These are phyloP conservation scores for Heteromeles arbutifolia DNA, from an alignment of 306 rosid species.

Conservation along the genomic window DNA sequence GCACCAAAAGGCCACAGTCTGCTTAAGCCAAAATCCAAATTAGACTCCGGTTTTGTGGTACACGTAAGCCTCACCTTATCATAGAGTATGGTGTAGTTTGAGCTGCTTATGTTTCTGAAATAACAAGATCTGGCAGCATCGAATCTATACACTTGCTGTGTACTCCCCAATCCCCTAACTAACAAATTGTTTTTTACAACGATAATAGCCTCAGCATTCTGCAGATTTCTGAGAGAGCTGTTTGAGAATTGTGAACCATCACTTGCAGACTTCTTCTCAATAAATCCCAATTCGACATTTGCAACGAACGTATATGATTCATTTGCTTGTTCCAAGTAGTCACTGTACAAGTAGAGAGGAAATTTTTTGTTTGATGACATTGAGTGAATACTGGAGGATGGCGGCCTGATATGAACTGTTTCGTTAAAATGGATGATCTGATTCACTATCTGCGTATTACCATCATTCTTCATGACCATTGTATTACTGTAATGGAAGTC, in stretches of 20 bases:
- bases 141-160: slow-evolving; percentile 60
- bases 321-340: slow-evolving; percentile 25
- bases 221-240: slow-evolving; percentile 58
- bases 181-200: slow-evolving; percentile 45
- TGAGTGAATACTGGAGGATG: slow-evolving; percentile 25
- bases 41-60: slow-evolving; percentile 13
- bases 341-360: slow-evolving; percentile 36
- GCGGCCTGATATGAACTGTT: slow-evolving; percentile 25
- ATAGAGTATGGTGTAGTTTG: slow-evolving; percentile 61
- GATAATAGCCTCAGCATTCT: slow-evolving; percentile 54
- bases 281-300: slow-evolving; percentile 52
- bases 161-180: slow-evolving; percentile 49
- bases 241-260: slow-evolving; percentile 26
- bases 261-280: slow-evolving; percentile 28
- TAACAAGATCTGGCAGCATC: slow-evolving; percentile 43
- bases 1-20: slow-evolving; percentile 19
- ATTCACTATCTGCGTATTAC: slow-evolving; percentile 45
- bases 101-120: slow-evolving; percentile 65
- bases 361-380: slow-evolving; percentile 36
- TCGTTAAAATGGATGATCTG: slow-evolving; percentile 49
- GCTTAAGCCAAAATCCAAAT: slow-evolving; percentile 11
- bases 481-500: slow-evolving; percentile 42
- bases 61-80: slow-evolving; percentile 49
- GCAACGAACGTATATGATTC: slow-evolving; percentile 21
- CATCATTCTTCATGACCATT: slow-evolving; percentile 50